Evolutionary conservation across 2,329 filamentous ascomycete genomes (phyloP), one percentile per base, ranked within the genome.

Genomic region (Leptographium galeiforme): DNA sequence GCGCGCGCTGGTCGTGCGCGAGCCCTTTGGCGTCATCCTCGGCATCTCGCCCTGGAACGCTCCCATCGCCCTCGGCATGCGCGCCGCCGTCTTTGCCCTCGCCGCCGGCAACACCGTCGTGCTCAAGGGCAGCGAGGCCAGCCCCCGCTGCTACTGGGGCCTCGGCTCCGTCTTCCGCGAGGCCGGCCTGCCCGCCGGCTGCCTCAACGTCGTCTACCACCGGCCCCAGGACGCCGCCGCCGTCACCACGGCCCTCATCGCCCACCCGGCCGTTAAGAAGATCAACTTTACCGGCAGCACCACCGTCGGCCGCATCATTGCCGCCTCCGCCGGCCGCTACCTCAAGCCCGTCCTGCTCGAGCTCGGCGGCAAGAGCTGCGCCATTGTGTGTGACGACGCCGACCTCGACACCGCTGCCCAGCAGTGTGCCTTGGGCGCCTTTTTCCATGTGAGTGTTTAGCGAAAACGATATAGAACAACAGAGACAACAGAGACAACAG

Each of bases 271-370:
- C 0, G 70, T 94, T 54, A 84, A 81, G 64, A 93, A 94, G 70
- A 75, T 95, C 64, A 93, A 89, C 69, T 95, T 94, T 67, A 95
- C 89, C 0, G 89, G 89, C 38, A 85, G 79, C 61, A 89, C 87
- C 0, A 66, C 66, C 0, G 83, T 93, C 0, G 89, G 89, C 1
- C 76, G 80, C 36, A 84, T 89, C 63, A 81, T 95, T 54, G 85
- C 80, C 11, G 72, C 74, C 18, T 74, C 79, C 10, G 85, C 85
- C 0, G 89, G 85, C 33, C 79, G 85, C 63, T 70, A 85, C 60
- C 72, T 93, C 44, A 95, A 95, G 72, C 88, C 87, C 0, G 76
- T 86, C 1, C 71, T 94, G 2, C 76, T 94, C 61, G 89, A 95
- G 66, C 73, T 95, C 1, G 89, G 89, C 5, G 89, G 89, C 46